Base-by-base conservation (phyloP, 2,329 filamentous ascomycete genomes). In the Chalara sp. region DNA sequence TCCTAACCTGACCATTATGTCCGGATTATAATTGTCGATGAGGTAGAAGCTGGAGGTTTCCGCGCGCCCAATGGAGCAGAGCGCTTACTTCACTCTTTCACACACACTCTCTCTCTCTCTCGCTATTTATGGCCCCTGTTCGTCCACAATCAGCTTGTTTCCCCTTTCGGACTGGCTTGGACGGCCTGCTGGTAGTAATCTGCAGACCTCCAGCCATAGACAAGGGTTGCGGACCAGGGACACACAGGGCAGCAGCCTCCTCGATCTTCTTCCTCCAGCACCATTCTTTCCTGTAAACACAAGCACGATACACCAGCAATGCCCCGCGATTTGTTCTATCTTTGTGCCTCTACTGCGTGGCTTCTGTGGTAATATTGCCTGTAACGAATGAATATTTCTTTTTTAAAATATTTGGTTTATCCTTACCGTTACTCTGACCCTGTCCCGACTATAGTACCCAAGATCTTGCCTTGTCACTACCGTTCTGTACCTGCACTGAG, bases 321-420 rank as follows among this genome's bases (percentile, higher is more conserved):
- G 63, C 63, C 61, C 61, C 56, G 47, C 59, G 55, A 60, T 53
- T 55, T 53, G 53, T 63, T 61, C 61, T 63, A 63, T 63, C 60
- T 62, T 63, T 58, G 57, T 60, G 57, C 56, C 58, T 53, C 49
- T 55, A 59, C 58, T 61, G 60, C 60, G 60, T 56, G 59, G n/a
- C 40, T 49, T 31, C 47, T 58, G 54, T 49, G 49, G 48, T 49
- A 21, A 53, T 43, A 53, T 56, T 53, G 51, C 48, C 57, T 55
- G 56, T 57, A 55, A 54, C 54, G 56, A 55, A 43, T 47, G 32
- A 47, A 44, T 32, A 49, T 50, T 31, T 44, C 45, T 35, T 45
- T 40, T 47, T 46, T 44, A 50, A 42, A 53, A 49, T 50, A 51
- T 32, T 50, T 46, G 49, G 47, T 45, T 50, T 46, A 52, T 52